Evolutionary conservation across 305 asterid species (phyloP), one percentile per base, ranked within the genome.

Genomic region (Plantago coronopus): DNA sequence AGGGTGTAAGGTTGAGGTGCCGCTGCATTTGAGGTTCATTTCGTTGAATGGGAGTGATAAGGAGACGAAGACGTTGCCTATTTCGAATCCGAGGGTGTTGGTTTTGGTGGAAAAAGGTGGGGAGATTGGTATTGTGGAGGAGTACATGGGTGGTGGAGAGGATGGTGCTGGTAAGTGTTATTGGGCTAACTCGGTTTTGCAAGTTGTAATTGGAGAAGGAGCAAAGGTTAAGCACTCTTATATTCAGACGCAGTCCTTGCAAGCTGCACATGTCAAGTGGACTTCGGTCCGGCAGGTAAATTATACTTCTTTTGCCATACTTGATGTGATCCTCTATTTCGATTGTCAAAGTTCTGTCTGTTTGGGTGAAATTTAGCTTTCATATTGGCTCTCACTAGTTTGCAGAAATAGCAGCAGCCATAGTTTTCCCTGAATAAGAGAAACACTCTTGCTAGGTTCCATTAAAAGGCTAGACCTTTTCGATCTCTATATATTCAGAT

Each of bases 211-310:
- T 34, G 91, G 89, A 47, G 82, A 93, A 51, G 95, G 81, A 38
- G 96, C 88, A 25, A 93, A 80, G 57, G 88, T 89, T 17, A 78
- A 69, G 49, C 98, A 93, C 74, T 93, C 97, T 62, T 89, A 87
- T 70, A 72, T 93, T 54, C 97, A 89, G 63, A 77, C 78, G 31
- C 96, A 89, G 74, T 93, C 98, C 42, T 71, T 73, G 43, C 73
- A 67, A 60, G 89, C 97, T 74, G 94, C 89, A 18, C 98, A 89
- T 80, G 87, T 82, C 62, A 93, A 93, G 75, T 93, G 96, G 97
- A 86, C 96, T 64, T 89, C 86, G 8, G 94, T 89, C 81, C 77
- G 72, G 40, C 97, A 93, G 97, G 95, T 87, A 54, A 58, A 34
- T 66, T 69, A 37, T 61, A 17, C 25, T 42, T 45, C 14, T 23